These are phyloP conservation scores for Tubosaeta brunneosetosa DNA, from an alignment of 768 basidiomycete genomes.

Conservation along the genomic window DNA sequence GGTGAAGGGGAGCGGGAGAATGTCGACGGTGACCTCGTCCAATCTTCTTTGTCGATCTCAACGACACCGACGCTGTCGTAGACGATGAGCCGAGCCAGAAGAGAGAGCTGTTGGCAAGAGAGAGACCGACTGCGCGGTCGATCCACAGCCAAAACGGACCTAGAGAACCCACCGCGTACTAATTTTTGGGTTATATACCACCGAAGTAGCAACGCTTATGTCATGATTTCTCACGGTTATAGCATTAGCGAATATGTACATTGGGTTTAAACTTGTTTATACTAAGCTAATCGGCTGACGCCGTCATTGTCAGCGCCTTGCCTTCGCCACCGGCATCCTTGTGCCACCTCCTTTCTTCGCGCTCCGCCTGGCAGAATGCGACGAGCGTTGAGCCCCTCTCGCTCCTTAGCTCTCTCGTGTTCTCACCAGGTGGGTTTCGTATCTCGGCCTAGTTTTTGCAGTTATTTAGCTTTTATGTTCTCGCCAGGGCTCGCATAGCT, in stretches of 20 bases:
- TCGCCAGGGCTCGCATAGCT: too few relatives aligned
- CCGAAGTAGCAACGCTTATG: constrained; percentile 13
- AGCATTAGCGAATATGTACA: constrained; percentile 5
- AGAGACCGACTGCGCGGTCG: constrained; percentile 44
- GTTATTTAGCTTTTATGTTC: too few relatives aligned
- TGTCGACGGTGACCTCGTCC: constrained; percentile 25
- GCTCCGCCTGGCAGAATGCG: too few relatives aligned
- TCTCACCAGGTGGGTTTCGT: too few relatives aligned
- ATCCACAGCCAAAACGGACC: constrained; percentile 39
- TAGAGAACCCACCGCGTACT: constrained; percentile 6
- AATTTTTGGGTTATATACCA: constrained; percentile 27
- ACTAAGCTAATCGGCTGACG: too few relatives aligned
- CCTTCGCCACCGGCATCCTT: too few relatives aligned
- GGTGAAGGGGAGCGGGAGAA: background rate
- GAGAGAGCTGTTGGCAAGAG: constrained; percentile 33
- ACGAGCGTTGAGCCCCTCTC: too few relatives aligned
- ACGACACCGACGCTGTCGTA: constrained; percentile 42
- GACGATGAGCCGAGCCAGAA: constrained; percentile 31
- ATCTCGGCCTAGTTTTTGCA: too few relatives aligned
- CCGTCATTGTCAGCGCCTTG: too few relatives aligned
- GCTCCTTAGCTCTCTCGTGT: too few relatives aligned
- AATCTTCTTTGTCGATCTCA: constrained; percentile 33
- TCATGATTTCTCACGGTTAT: constrained; percentile 24
- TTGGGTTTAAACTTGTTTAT: too few relatives aligned
- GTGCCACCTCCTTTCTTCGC: too few relatives aligned